Conservation (phyloP, 805 yeast genomes). For the Metschnikowia orientalis region DNA sequence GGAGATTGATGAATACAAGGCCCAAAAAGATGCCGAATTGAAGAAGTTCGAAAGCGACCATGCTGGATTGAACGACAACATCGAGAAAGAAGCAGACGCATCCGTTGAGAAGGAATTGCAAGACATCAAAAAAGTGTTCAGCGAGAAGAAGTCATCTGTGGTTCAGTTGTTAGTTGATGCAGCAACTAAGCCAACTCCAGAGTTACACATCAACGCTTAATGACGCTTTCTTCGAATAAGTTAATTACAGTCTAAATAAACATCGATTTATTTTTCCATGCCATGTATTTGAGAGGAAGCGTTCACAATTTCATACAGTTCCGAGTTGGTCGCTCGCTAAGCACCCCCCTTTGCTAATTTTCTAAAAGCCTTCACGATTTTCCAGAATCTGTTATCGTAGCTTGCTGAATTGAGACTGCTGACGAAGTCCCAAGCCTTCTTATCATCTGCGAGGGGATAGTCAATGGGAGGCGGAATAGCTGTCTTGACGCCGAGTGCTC, state of each 20-base stretch:
- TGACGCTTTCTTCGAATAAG: too few relatives aligned
- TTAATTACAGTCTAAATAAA: too few relatives aligned
- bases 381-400: constrained; percentile 73
- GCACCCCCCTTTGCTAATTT: constrained; percentile 34
- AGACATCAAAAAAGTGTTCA: constrained; percentile 61
- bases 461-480: constrained; percentile 85
- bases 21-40: constrained; percentile 78
- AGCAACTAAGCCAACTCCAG: constrained; percentile 74
- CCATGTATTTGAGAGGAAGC: too few relatives aligned
- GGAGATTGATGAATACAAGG: constrained; percentile 84
- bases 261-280: too few relatives aligned
- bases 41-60: constrained; percentile 66
- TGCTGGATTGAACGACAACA: constrained; percentile 68
- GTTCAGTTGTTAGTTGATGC: constrained; percentile 75
- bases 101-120: constrained; percentile 67
- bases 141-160: constrained; percentile 60
- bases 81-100: constrained; percentile 74
- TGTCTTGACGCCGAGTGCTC: constrained; percentile 56
- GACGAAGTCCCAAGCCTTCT: constrained; percentile 87
- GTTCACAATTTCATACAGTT: too few relatives aligned
- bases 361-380: constrained; percentile 39
- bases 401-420: constrained; percentile 78
- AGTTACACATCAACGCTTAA: constrained; percentile 73
- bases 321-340: too few relatives aligned
- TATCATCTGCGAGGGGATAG: constrained; percentile 80